A percentile compares a stretch with the other conserved stretches of the same genome.
Evolutionary conservation across 441 rosid genomes (phyloP).

Genomic region (Corymbia citriodora): DNA sequence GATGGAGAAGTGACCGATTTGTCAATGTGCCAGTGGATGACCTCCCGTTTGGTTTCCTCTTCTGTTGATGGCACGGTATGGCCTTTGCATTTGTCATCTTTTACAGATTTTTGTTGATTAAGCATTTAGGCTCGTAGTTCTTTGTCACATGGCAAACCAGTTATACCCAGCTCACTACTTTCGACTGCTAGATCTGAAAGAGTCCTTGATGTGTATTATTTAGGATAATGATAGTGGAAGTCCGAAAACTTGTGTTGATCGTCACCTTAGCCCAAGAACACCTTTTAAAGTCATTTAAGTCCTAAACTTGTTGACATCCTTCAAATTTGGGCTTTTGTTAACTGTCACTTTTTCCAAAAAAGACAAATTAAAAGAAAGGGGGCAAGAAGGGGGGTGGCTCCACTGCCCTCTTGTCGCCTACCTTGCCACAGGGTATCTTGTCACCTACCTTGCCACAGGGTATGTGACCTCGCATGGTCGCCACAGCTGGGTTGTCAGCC

Average conservation of each 20-base stretch:
- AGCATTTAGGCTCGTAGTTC: background rate
- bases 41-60: slow-evolving; percentile 78
- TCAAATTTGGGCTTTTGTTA: background rate
- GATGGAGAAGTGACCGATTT: slow-evolving; percentile 81
- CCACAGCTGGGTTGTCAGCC: background rate
- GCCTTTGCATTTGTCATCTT: background rate
- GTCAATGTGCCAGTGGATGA: slow-evolving; percentile 93
- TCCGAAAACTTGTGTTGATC: background rate
- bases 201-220: background rate
- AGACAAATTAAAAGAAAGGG: background rate
- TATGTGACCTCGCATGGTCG: background rate
- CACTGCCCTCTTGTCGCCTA: background rate
- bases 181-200: background rate
- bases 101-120: background rate
- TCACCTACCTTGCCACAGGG: background rate
- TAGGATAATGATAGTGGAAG: background rate
- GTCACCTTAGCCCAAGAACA: background rate
- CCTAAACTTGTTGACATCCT: background rate
- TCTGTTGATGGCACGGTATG: slow-evolving; percentile 87
- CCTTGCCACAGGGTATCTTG: background rate
- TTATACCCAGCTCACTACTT: background rate
- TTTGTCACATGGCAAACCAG: background rate
- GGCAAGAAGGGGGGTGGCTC: background rate
- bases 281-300: background rate
- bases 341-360: background rate